phyloP scores from a whole-genome alignment of 192 early-diverging fungal genomes.

The Rhizoclosmatium sp. region DNA sequence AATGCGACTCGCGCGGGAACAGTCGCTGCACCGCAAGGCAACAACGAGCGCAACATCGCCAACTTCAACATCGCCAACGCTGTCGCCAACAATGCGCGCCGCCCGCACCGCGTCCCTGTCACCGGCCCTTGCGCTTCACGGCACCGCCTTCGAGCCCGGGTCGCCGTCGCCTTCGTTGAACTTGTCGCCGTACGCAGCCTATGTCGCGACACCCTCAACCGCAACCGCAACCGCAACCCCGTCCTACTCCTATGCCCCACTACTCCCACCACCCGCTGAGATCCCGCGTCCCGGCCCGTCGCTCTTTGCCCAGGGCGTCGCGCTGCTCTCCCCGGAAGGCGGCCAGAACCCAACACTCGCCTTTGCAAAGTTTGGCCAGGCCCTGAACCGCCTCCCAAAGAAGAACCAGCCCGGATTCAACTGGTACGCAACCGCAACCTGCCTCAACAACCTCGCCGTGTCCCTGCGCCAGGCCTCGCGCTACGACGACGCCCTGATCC shows the following conservation, averaged over 20 bases:
- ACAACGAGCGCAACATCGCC: not conserved
- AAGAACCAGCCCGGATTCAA: not conserved
- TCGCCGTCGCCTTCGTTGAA: too few relatives aligned
- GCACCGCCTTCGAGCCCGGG: too few relatives aligned
- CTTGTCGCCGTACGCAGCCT: too few relatives aligned
- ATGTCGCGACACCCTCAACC: too few relatives aligned
- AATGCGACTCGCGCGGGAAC: too few relatives aligned
- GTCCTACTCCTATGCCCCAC: too few relatives aligned
- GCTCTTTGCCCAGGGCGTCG: constrained; percentile 10
- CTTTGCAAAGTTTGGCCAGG: constrained; percentile 7
- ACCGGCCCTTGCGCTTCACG: too few relatives aligned
- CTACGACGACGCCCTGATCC: constrained; percentile 8
- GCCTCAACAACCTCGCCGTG: constrained; percentile 37
- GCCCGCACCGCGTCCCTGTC: too few relatives aligned
- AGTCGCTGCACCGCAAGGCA: not conserved
- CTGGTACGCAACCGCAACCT: constrained; percentile 20
- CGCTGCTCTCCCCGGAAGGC: not conserved
- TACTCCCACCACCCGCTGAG: not conserved
- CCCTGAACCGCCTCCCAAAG: not conserved
- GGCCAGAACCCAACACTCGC: not conserved
- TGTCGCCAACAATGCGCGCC: not conserved
- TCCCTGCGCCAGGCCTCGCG: constrained; percentile 4
- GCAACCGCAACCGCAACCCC: too few relatives aligned
- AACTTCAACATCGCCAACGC: not conserved
- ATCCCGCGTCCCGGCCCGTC: not conserved